Base-by-base conservation (phyloP, 805 yeast genomes). In the Barnettozyma wickerhamii region DNA sequence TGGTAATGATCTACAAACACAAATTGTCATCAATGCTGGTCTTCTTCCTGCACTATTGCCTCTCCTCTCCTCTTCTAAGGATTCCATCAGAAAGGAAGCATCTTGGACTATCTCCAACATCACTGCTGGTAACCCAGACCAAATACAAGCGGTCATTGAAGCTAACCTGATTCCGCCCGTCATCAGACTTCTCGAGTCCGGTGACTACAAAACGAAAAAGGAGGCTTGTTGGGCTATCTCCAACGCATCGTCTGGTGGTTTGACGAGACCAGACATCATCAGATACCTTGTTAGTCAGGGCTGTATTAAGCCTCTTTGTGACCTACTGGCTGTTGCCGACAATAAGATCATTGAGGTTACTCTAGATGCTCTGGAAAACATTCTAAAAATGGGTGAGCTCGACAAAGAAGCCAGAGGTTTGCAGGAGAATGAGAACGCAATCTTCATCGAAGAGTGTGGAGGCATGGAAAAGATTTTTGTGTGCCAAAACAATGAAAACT, bases 151-250 rank as follows among this genome's bases (percentile, higher is more conserved):
- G 13, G 98, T 93, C 38, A 90, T 93, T 56, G 96, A 90, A 62
- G 82, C 91, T 46, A 93, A 93, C 68, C 73, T 93, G 61, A 81
- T 93, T 50, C 99, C 98, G 30, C 95, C 90, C 44, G 75, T 87
- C 50, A 81, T 93, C 53, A 81, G 89, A 61, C 68, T 82, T 49
- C 74, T 93, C 62, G 75, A 79, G 56, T 74, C 77, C 42, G 96
- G 93, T 47, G 98, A 91, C 59, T 90, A 89, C 72, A 90, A 89
- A 72, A 91, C 98, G 27, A 86, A 86, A 63, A 93, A 91, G 66
- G 99, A 93, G 71, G 99, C 99, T 4, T 91, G 98, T 73, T 93
- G 99, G 99, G 98, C 98, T 27, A 84, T 93, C 51, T 89, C 97
- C 21, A 93, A 93, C 62, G 98, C 99, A 29, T 86, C 96, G 14